These are phyloP conservation scores for Tulasnella sp. DNA, from an alignment of 768 basidiomycete genomes.

Conservation along the genomic window DNA sequence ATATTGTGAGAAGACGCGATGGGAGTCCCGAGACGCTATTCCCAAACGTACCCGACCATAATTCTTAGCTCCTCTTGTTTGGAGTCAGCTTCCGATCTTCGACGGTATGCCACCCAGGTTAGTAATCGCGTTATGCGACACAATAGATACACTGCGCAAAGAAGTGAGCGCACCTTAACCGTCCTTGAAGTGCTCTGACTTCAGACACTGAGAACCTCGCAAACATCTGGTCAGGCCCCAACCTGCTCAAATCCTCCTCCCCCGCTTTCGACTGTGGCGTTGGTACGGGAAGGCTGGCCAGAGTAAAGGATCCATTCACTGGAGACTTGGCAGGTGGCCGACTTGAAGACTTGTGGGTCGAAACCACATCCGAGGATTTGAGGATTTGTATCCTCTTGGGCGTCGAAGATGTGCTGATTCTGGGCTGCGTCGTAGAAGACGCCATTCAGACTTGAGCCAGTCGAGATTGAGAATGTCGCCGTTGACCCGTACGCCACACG, in stretches of 20 bases:
- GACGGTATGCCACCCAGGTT: not conserved
- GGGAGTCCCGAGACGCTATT: not conserved
- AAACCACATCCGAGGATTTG: not conserved
- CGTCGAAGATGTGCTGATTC: not conserved
- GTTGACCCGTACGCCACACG: no score
- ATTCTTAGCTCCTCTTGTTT: constrained; percentile 80
- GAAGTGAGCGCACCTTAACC: constrained; percentile 41
- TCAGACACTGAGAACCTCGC: constrained; percentile 57
- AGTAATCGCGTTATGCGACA: constrained; percentile 12
- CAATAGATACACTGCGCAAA: not conserved
- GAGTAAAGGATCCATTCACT: not conserved
- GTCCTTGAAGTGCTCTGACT: constrained; percentile 54
- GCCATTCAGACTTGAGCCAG: not conserved
- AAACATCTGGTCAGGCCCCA: constrained; percentile 68
- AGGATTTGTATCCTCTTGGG: not conserved
- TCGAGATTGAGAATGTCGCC: no score
- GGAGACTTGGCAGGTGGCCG: constrained; percentile 2
- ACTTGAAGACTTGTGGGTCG: not conserved
- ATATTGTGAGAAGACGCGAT: constrained; percentile 22
- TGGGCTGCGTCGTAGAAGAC: not conserved
- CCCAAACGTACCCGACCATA: constrained; percentile 76
- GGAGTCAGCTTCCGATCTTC: constrained; percentile 67
- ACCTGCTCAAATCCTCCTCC: constrained; percentile 20
- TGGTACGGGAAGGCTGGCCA: not conserved
- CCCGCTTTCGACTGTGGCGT: not conserved